Evolutionary conservation across 768 basidiomycete genomes (phyloP).

Genomic region (Boletus bicolor): DNA sequence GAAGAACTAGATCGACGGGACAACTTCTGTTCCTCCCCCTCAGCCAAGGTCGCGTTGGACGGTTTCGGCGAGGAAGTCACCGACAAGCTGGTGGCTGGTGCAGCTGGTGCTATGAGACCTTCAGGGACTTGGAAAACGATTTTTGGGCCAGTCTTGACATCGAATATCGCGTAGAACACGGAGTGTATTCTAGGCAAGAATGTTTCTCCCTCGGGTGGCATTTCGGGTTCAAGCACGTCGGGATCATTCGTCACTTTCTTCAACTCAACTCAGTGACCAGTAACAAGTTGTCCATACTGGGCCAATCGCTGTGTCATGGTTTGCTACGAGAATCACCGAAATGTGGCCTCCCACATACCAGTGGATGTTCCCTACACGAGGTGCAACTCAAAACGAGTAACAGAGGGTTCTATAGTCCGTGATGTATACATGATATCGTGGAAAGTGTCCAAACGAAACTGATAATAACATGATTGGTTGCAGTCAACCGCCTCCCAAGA

Average conservation of each 20-base stretch:
- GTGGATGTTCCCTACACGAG: background rate
- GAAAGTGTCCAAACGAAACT: conserved; percentile 5
- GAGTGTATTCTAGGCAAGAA: conserved; percentile 79
- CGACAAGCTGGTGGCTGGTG: conserved; percentile 27
- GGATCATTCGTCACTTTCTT: background rate
- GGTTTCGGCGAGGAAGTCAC: conserved; percentile 35
- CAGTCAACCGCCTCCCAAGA: conserved; percentile 8
- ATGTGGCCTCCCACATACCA: background rate
- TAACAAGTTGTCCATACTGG: background rate
- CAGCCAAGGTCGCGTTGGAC: conserved; percentile 28
- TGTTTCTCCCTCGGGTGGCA: conserved; percentile 55
- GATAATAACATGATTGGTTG: background rate
- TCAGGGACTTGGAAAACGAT: conserved; percentile 95
- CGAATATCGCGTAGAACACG: conserved; percentile 93
- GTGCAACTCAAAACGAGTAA: background rate
- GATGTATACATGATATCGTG: conserved; percentile 14
- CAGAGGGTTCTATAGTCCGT: conserved; percentile 16
- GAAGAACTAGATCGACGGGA: conserved; percentile 55
- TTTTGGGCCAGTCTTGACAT: conserved; percentile 79
- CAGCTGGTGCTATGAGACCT: conserved; percentile 63
- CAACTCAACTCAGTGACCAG: background rate
- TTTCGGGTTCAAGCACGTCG: conserved; percentile 13
- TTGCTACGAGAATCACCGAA: background rate
- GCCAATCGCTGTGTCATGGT: background rate
- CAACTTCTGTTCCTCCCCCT: conserved; percentile 35